phyloP scores from a whole-genome alignment of 108 stramenopile genomes.

The Nitzschia putrida region DNA sequence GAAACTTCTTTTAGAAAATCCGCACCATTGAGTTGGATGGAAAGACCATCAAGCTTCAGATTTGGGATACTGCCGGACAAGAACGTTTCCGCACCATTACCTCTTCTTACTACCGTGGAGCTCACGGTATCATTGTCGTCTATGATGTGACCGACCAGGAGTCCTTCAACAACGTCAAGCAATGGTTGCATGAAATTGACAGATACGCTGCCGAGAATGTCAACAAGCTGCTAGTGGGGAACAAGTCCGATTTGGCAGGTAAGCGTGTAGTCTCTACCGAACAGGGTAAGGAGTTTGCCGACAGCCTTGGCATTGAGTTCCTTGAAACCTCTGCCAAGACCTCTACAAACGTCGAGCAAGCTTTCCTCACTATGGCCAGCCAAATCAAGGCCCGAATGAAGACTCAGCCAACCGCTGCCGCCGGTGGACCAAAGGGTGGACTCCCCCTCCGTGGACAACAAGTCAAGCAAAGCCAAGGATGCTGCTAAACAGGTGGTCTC shows the following conservation, averaged over 20 bases:
- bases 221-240: constrained; percentile 99
- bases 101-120: constrained; percentile 94
- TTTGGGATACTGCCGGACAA: constrained; percentile 90
- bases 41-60: constrained; percentile 97
- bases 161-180: constrained; percentile 97
- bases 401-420: constrained; percentile 86
- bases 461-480: constrained; percentile 78
- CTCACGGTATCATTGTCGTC: constrained; percentile 96
- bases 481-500: constrained; percentile 65
- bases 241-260: constrained; percentile 96
- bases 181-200: constrained; percentile 99
- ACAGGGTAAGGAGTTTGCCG: constrained; percentile 98
- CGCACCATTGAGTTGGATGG: constrained; percentile 98
- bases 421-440: constrained; percentile 62
- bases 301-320: constrained; percentile 96
- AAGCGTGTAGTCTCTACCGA: constrained; percentile 96
- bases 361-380: constrained; percentile 98
- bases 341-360: constrained; percentile 96
- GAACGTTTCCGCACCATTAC: constrained; percentile 98
- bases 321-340: constrained; percentile 99
- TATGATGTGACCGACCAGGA: constrained; percentile 95
- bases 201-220: constrained; percentile 98
- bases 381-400: constrained; percentile 98
- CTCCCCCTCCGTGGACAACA: constrained; percentile 77
- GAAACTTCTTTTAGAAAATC: constrained; percentile 76